Base-by-base conservation (phyloP, 768 basidiomycete genomes). In the Phlebiopsis flavidoalba region DNA sequence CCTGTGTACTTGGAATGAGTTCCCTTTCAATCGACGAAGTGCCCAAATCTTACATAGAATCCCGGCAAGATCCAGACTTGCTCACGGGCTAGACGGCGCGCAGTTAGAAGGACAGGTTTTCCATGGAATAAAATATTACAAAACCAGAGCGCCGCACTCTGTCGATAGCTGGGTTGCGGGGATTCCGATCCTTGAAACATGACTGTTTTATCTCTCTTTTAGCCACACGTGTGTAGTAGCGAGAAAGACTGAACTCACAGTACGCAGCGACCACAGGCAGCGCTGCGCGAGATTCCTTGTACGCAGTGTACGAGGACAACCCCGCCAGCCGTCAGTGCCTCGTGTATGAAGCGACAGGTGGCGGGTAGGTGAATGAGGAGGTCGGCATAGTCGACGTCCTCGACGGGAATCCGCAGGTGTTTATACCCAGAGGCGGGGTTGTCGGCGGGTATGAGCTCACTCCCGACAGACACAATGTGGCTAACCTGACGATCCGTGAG, bases 31-130 rank as follows among this genome's bases (percentile, higher is more conserved):
- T 43, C 45, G 6, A 48, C 12, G 49, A 19, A 35, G 21, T 52
- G 51, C 40, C 12, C 17, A 37, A 40, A 21, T 31, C 59, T 60
- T 60, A 69, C 68, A 64, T 87, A 84, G 72, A 91, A 90, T 48
- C 88, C 89, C n/a, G 86, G 81, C 63, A 84, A 88, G 62, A 84
- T 81, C 88, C 88, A 90, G 56, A 89, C 87, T 67, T 89, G 87
- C 71, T 88, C 84, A 53, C 88, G 86, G 52, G 83, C 88, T 90
- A 36, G 22, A 17, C 58, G 21, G 53, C 58, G 53, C 58, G 50
- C 3, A 46, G 26, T n/a, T 43, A 5, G 12, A 45, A 22, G 36
- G 24, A 19, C 33, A 40, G 33, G 33, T 49, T 24, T n/a, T 57
- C 31, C 60, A 12, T 60, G 47, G 57, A 43, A 57, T 24, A 3